Base-by-base conservation (phyloP, 1,284 basidiomycete genomes). In the Apiotrichum akiyoshidainum region DNA sequence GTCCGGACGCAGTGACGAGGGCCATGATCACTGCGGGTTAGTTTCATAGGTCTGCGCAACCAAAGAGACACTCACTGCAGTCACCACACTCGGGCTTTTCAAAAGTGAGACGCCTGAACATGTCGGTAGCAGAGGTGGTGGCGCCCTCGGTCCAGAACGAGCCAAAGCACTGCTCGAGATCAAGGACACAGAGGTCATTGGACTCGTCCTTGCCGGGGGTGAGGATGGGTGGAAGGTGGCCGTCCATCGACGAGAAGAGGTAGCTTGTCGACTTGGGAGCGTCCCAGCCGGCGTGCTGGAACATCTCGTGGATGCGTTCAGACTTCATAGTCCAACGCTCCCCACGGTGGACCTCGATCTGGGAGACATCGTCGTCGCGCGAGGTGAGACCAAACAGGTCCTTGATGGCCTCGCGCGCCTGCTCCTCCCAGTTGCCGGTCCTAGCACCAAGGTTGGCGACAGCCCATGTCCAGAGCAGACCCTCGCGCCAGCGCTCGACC, bases 101-200 rank as follows among this genome's bases (percentile, higher is more conserved):
- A 67, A 83, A 83, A 0, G 82, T 77, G 42, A 83, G 70, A 35
- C 79, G 71, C 66, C 78, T 81, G 71, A 83, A 82, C 67, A 83
- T 75, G n/a, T 77, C 75, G 13, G 67, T 68, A 0, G 79, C 71
- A 0, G 70, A 58, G 14, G 68, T 58, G 26, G 64, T 59, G 37
- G 70, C 61, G 6, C 46, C 46, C n/a, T 61, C 41, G n/a, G 59
- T 58, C 75, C 75, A 79, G 58, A 74, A 77, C 2, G 67, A 31
- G 26, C 73, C 71, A 57, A 78, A 76, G 64, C 78, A 80, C n/a
- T 61, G 54, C 14, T 74, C 67, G 34, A 75, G 65, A 52, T 75
- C 71, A 46, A 80, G 26, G n/a, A 46, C 6, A 61, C 65, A 53
- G n/a, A 68, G 61, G 51, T 70, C 58, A 42, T 65, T 67, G 1